phyloP scores from a whole-genome alignment of 495 filamentous ascomycete species.

The Talaromyces wortmannii region DNA sequence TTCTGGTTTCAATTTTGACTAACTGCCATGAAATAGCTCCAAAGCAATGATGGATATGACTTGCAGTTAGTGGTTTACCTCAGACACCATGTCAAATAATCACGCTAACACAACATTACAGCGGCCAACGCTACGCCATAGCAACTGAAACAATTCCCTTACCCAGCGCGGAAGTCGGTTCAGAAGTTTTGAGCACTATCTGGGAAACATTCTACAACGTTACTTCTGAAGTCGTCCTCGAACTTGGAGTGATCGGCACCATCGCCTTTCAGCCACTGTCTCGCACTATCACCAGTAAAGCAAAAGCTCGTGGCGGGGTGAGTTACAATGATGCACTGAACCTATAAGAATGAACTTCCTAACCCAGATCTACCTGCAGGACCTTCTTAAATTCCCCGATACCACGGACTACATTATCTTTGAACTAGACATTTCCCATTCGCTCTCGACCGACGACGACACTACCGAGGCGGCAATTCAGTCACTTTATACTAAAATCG shows the following conservation, averaged over 20 bases:
- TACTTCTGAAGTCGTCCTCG: constrained; percentile 29
- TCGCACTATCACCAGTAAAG: constrained; percentile 35
- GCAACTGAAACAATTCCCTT: constrained; percentile 51
- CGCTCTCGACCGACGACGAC: constrained; percentile 30
- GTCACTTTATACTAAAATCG: constrained; percentile 25
- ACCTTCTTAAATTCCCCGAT: constrained; percentile 44
- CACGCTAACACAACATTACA: background rate
- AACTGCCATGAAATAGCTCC: constrained; percentile 14
- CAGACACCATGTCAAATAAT: too few species aligned
- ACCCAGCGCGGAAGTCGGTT: constrained; percentile 30
- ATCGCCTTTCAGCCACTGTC: constrained; percentile 54
- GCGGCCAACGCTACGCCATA: constrained; percentile 45
- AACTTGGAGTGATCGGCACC: constrained; percentile 40
- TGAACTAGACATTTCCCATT: constrained; percentile 50
- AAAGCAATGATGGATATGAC: constrained; percentile 30
- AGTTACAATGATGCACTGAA: constrained; percentile 3
- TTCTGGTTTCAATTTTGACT: background rate
- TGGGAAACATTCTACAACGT: constrained; percentile 47
- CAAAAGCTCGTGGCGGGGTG: constrained; percentile 39
- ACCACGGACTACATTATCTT: constrained; percentile 49
- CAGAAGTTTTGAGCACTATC: constrained; percentile 35
- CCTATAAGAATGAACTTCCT: background rate
- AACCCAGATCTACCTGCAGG: constrained; percentile 14
- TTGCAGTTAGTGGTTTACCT: constrained; percentile 18
- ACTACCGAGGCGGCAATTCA: constrained; percentile 44